Percentiles rank a stretch among this genome's conserved stretches.
These are phyloP conservation scores for Lupinus albus DNA, from an alignment of 306 rosid genomes.

Conservation along the genomic window DNA sequence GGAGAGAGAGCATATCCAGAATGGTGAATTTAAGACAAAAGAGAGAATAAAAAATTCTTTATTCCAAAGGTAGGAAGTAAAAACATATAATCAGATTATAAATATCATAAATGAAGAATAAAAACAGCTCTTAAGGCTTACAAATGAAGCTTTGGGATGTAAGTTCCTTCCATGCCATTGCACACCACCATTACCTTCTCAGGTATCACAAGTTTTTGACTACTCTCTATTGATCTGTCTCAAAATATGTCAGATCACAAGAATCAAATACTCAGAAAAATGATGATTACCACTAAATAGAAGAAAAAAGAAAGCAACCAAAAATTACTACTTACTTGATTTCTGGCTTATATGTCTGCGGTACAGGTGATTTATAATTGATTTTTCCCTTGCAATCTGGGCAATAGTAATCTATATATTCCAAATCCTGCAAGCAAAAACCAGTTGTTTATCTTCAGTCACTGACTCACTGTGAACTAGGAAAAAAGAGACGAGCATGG, in stretches of 20 bases:
- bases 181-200: constrained; percentile 79
- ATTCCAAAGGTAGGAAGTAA: constrained; percentile 15
- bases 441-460: constrained; percentile 30
- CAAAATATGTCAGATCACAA: constrained; percentile 34
- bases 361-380: constrained; percentile 47
- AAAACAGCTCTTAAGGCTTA: constrained; percentile 51
- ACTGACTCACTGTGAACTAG: neutral
- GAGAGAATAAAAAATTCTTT: neutral
- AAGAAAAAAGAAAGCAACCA: constrained; percentile 7
- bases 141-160: constrained; percentile 82
- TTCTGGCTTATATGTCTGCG: constrained; percentile 49
- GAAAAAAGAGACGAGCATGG: constrained; percentile 24
- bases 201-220: constrained; percentile 48
- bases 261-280: constrained; percentile 37
- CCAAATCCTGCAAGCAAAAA: constrained; percentile 67
- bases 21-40: constrained; percentile 23
- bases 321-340: constrained; percentile 40
- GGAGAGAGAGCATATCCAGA: constrained; percentile 26
- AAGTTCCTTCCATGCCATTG: constrained; percentile 91
- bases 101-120: constrained; percentile 20
- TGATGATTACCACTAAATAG: constrained; percentile 25
- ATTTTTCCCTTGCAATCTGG: constrained; percentile 76
- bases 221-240: constrained; percentile 57
- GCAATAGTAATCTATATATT: constrained; percentile 75
- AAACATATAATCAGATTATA: constrained; percentile 15